Evolutionary conservation across 2,329 filamentous ascomycete species (phyloP).

Genomic region (Paracoccidioides brasiliensis): DNA sequence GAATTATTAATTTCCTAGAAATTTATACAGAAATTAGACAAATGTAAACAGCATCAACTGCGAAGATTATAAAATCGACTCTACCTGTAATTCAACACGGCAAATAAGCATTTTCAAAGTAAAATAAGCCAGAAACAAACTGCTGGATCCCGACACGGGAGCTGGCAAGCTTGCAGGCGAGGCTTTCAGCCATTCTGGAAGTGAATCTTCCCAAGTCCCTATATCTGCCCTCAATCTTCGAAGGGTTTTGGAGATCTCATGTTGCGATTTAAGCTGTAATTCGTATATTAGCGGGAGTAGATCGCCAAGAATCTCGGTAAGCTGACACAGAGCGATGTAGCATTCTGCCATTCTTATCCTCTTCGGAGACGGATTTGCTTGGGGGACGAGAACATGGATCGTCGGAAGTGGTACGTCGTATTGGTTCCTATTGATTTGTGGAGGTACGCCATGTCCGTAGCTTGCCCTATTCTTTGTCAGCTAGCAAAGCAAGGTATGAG

Average conservation of each 20-base stretch:
- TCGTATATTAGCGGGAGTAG: conserved; percentile 35
- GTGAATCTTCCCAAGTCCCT: conserved; percentile 33
- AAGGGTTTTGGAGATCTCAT: conserved; percentile 34
- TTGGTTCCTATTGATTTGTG: conserved; percentile 40
- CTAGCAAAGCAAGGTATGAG: neutral
- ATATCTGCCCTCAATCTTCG: conserved; percentile 34
- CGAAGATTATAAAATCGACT: conserved; percentile 9
- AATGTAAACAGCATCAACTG: conserved; percentile 12
- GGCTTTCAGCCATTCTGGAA: conserved; percentile 31
- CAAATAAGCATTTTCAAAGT: conserved; percentile 36
- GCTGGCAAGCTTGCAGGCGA: conserved; percentile 21
- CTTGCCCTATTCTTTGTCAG: conserved; percentile 30
- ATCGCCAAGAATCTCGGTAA: conserved; percentile 37
- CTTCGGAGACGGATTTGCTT: conserved; percentile 27
- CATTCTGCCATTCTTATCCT: conserved; percentile 36
- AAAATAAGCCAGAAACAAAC: conserved; percentile 33
- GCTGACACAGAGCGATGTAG: conserved; percentile 40
- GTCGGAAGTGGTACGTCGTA: conserved; percentile 45
- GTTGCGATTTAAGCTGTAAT: conserved; percentile 29
- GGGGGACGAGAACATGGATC: conserved; percentile 27
- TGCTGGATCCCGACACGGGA: conserved; percentile 30
- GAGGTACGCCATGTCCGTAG: conserved; percentile 43
- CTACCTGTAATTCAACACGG: conserved; percentile 34
- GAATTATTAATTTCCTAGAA: conserved; percentile 30
- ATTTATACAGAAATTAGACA: neutral